phyloP scores from a whole-genome alignment of 2,329 filamentous ascomycete genomes.

The Trichophyton equinum region DNA sequence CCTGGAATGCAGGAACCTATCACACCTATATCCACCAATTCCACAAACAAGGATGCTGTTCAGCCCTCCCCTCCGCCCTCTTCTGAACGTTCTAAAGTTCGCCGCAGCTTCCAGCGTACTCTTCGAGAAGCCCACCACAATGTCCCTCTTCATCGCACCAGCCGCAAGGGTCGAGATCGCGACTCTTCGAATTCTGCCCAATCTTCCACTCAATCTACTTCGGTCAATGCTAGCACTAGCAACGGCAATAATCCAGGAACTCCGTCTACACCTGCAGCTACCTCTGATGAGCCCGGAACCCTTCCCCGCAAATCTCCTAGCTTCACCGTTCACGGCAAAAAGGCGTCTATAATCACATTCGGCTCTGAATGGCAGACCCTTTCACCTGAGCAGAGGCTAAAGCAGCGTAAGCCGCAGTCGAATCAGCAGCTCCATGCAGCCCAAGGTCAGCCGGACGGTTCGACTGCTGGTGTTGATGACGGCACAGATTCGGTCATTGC shows the following conservation, averaged over 20 bases:
- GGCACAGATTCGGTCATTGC: not conserved
- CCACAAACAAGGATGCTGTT: not conserved
- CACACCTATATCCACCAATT: conserved; percentile 27
- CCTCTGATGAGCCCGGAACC: conserved; percentile 5
- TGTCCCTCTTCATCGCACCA: conserved; percentile 54
- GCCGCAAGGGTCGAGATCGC: conserved; percentile 65
- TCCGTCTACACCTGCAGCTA: conserved; percentile 17
- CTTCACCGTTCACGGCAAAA: conserved; percentile 95
- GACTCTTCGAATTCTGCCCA: not conserved
- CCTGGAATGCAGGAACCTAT: conserved; percentile 32
- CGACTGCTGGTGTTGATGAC: not conserved
- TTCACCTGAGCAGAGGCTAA: conserved; percentile 58
- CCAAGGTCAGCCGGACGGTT: not conserved
- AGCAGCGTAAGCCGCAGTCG: conserved; percentile 42
- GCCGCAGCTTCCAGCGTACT: conserved; percentile 79
- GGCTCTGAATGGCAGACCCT: conserved; percentile 77
- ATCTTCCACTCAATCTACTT: not conserved
- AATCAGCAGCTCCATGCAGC: conserved; percentile 24
- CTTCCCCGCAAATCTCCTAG: conserved; percentile 68
- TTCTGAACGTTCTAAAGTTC: conserved; percentile 53
- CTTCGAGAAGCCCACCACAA: conserved; percentile 61
- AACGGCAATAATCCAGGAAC: conserved; percentile 33
- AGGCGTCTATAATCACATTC: conserved; percentile 94
- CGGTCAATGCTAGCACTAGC: conserved; percentile 37
- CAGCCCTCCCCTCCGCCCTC: conserved; percentile 23